Percentiles rank a stretch among this genome's conserved stretches.
Conservation (phyloP, 345 rosid genomes). For the Lepidium africanum region DNA sequence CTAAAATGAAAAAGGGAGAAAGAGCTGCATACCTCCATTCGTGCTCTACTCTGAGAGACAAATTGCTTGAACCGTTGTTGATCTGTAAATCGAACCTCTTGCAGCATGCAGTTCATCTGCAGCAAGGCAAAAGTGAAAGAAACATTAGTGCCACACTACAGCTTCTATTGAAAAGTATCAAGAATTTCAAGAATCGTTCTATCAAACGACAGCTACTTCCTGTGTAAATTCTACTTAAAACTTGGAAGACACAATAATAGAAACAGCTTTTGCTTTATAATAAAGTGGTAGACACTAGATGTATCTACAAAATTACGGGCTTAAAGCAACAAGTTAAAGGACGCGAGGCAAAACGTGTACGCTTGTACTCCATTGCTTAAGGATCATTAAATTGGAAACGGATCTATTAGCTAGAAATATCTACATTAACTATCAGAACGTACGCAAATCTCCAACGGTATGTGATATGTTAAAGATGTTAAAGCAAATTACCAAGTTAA, state of each 20-base stretch:
- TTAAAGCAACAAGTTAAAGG: background rate
- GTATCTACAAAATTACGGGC: background rate
- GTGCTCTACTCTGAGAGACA: slow-evolving; percentile 87
- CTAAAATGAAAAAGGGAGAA: background rate
- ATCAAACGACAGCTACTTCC: background rate
- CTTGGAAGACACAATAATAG: background rate
- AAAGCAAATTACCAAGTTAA: slow-evolving; percentile 56
- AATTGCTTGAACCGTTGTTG: slow-evolving; percentile 95
- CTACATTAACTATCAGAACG: background rate
- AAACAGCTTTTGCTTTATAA: background rate
- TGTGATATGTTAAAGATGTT: background rate
- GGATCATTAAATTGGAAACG: background rate
- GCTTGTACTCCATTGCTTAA: background rate
- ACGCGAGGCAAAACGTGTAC: background rate
- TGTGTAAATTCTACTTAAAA: background rate
- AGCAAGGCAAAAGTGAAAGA: background rate
- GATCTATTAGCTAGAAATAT: background rate
- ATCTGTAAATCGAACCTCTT: slow-evolving; percentile 91
- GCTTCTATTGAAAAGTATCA: background rate
- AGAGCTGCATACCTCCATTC: slow-evolving; percentile 68
- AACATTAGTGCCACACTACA: background rate
- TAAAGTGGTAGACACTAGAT: background rate
- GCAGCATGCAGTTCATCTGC: slow-evolving; percentile 67
- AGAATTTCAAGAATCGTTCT: background rate
- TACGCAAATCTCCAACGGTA: background rate